Evolutionary conservation across 2,329 filamentous ascomycete species (phyloP), one percentile per base, ranked within the genome.

Genomic region (Rhinocladiella mackenziei): DNA sequence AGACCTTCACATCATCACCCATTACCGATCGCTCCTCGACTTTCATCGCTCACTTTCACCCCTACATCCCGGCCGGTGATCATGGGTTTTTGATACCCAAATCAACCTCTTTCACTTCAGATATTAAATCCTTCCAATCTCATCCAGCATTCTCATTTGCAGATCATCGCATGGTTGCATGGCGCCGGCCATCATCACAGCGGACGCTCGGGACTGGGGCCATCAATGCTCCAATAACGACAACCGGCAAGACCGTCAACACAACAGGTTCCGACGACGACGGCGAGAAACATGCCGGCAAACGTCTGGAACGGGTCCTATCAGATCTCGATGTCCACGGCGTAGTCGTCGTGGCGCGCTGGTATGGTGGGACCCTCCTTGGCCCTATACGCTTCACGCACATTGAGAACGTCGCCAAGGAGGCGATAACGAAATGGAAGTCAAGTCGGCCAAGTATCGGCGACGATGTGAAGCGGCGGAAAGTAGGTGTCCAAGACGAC

Each of bases 281-380:
- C 50, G 75, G 74, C 10, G 75, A 78, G 56, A 70, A 67, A 39
- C 71, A 73, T 58, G 74, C 66, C 0, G 75, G 73, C 3, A 68
- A 65, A 44, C 65, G 65, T 17, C 61, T 77, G 3, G 63, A 70
- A 54, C 65, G 67, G 43, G 64, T 76, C 15, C 64, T 78, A 9
- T 62, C 64, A 17, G 65, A 69, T 8, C 62, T 67, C 51, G 58
- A 67, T 13, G 66, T 68, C 10, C 60, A 62, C 31, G 75, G 75
- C 15, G 58, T 63, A 2, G 63, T 75, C 15, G 70, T 76, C 4
- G 75, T 78, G 6, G 75, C 73, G 26, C 56, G 75, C 11, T 77
- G 74, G 74, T 77, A 74, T 51, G 74, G 75, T 2, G 75, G 75
- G 1, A 62, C 70, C 3, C 66, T 75, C 55, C 64, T 78, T 7